Evolutionary conservation across 1,284 basidiomycete genomes (phyloP).

Genomic region (Tylopilus sp.): DNA sequence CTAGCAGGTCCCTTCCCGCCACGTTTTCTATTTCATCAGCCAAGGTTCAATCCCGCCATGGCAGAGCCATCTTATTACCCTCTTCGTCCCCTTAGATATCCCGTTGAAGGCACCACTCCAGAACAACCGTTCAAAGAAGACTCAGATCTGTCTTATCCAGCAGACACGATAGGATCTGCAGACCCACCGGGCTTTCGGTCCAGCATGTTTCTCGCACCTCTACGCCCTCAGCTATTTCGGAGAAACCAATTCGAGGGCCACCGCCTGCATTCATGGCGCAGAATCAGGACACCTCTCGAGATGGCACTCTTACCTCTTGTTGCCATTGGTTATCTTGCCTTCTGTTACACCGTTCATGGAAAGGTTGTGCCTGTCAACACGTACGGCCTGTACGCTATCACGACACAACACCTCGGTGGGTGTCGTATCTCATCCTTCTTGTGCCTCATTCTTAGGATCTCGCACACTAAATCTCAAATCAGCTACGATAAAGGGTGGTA

Average conservation of each 20-base stretch:
- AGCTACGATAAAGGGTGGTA: slow-evolving; percentile 30
- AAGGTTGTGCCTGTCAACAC: slow-evolving; percentile 26
- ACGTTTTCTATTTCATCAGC: neutral
- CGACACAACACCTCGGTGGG: slow-evolving; percentile 23
- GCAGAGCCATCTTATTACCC: slow-evolving; percentile 20
- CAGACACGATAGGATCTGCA: neutral
- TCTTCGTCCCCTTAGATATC: slow-evolving; percentile 11
- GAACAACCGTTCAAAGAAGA: neutral
- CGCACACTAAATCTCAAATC: neutral
- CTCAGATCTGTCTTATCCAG: neutral
- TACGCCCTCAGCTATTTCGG: neutral
- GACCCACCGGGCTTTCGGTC: neutral
- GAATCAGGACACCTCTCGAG: slow-evolving; percentile 8
- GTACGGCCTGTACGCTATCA: slow-evolving; percentile 18
- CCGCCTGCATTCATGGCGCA: slow-evolving; percentile 7
- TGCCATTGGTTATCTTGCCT: slow-evolving; percentile 28
- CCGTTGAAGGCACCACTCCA: neutral
- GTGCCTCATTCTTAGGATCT: neutral
- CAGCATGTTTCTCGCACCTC: slow-evolving; percentile 6
- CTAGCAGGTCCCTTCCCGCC: too few relatives aligned
- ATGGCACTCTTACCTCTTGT: slow-evolving; percentile 27
- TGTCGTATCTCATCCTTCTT: neutral
- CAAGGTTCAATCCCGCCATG: slow-evolving; percentile 14
- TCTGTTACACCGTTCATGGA: slow-evolving; percentile 30
- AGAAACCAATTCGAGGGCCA: neutral